Conservation (phyloP, 1,284 basidiomycete genomes). For the Pisolithus thermaeus region DNA sequence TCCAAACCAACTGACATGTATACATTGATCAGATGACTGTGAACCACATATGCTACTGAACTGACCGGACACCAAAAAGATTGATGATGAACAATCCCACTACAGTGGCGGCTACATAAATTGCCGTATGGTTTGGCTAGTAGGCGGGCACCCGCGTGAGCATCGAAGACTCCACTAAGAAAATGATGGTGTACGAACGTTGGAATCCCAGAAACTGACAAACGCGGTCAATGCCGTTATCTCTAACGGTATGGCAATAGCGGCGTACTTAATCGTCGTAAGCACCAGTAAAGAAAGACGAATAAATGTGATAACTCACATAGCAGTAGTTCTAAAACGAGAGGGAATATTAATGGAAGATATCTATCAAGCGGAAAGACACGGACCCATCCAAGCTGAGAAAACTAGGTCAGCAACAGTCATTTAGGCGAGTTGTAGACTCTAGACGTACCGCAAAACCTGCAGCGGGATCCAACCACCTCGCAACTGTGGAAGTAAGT, state of each 20-base stretch:
- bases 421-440: slow-evolving; percentile 14
- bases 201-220: slow-evolving; percentile 70
- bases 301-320: slow-evolving; percentile 8
- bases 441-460: slow-evolving; percentile 49
- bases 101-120: slow-evolving; percentile 61
- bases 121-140: slow-evolving; percentile 45
- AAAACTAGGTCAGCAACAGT: neutral
- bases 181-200: slow-evolving; percentile 33
- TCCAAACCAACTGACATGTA: slow-evolving; percentile 47
- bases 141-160: neutral
- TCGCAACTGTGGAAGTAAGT: slow-evolving; percentile 39
- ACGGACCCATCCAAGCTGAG: slow-evolving; percentile 45
- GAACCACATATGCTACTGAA: neutral
- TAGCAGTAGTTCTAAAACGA: slow-evolving; percentile 18
- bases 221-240: slow-evolving; percentile 72
- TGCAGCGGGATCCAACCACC: slow-evolving; percentile 72
- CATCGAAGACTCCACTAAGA: neutral
- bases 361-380: neutral
- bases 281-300: neutral
- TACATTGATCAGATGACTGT: neutral
- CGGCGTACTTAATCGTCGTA: slow-evolving; percentile 21
- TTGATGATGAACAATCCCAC: slow-evolving; percentile 64
- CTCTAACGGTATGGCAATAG: slow-evolving; percentile 65
- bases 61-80: slow-evolving; percentile 63
- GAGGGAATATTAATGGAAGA: neutral